A percentile compares a stretch with the other conserved stretches of the same genome.
Evolutionary conservation across 2,329 filamentous ascomycete species (phyloP).

Genomic region (Calycina herbarum): DNA sequence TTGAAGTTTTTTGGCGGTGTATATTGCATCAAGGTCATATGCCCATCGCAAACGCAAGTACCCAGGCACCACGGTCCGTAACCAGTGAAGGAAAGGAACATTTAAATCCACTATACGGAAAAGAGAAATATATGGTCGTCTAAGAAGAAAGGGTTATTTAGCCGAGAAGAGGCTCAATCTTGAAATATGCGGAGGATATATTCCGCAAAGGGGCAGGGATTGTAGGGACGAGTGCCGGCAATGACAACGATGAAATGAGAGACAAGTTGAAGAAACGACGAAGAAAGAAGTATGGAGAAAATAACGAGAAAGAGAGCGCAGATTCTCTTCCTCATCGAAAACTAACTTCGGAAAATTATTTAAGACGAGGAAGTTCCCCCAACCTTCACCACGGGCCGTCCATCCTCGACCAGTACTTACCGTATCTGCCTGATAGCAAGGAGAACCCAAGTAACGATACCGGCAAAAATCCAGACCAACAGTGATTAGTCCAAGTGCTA

Average conservation of each 20-base stretch:
- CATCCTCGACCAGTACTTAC: not conserved
- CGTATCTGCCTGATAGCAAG: conserved; percentile 1
- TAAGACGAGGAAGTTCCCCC: not conserved
- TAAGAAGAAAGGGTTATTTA: conserved; percentile 8
- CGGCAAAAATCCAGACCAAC: not conserved
- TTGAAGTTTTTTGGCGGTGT: not conserved
- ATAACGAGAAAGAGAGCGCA: not conserved
- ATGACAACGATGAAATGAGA: not conserved
- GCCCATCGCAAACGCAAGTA: not conserved
- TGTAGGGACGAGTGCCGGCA: not conserved
- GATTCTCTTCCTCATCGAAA: not conserved
- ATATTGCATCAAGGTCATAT: conserved; percentile 12
- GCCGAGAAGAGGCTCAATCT: conserved; percentile 14
- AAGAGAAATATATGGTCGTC: conserved; percentile 1
- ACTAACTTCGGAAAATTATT: not conserved
- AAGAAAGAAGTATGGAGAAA: not conserved
- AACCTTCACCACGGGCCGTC: not conserved
- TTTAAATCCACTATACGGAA: conserved; percentile 7
- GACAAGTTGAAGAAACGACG: not conserved
- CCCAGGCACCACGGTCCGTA: conserved; percentile 14
- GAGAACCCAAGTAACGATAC: not conserved
- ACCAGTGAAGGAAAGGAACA: not conserved
- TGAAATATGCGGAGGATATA: conserved; percentile 14
- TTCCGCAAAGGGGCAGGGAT: conserved; percentile 11
- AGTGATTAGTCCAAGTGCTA: not conserved